Conservation (phyloP, 202 grass and related monocot genomes). For the Setaria italica region DNA sequence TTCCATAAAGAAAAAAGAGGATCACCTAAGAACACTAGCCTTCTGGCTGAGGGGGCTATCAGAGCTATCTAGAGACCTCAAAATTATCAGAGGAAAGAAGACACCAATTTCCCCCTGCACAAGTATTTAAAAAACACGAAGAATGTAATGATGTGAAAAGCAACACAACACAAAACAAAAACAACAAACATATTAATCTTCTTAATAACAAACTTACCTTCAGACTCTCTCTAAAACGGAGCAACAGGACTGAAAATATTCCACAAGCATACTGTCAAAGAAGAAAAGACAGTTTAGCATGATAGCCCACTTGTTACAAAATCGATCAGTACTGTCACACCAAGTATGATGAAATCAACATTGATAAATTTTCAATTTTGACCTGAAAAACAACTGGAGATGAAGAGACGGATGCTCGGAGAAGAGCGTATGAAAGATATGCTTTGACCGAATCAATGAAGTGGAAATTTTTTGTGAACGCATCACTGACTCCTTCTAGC, state of each 20-base stretch:
- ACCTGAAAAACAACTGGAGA: constrained; percentile 97
- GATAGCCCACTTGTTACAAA: constrained; percentile 28
- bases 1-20: constrained; percentile 27
- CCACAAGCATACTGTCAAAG: constrained; percentile 88
- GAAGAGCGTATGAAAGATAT: constrained; percentile 97
- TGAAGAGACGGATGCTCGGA: constrained; percentile 88
- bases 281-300: constrained; percentile 46
- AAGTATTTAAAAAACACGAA: constrained; percentile 33
- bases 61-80: constrained; percentile 92
- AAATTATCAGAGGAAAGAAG: constrained; percentile 97
- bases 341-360: constrained; percentile 19
- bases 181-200: constrained; percentile 12
- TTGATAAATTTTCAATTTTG: not conserved
- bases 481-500: constrained; percentile 90
- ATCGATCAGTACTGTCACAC: constrained; percentile 23
- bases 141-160: constrained; percentile 38
- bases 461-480: constrained; percentile 98
- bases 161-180: constrained; percentile 44
- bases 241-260: constrained; percentile 94
- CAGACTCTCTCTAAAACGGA: constrained; percentile 94
- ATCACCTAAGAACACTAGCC: constrained; percentile 93
- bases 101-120: constrained; percentile 99
- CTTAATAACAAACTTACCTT: constrained; percentile 65
- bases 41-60: constrained; percentile 82
- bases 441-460: constrained; percentile 99